Conservation (phyloP, 2,329 filamentous ascomycete genomes). For the Colletotrichum euphorbiae region DNA sequence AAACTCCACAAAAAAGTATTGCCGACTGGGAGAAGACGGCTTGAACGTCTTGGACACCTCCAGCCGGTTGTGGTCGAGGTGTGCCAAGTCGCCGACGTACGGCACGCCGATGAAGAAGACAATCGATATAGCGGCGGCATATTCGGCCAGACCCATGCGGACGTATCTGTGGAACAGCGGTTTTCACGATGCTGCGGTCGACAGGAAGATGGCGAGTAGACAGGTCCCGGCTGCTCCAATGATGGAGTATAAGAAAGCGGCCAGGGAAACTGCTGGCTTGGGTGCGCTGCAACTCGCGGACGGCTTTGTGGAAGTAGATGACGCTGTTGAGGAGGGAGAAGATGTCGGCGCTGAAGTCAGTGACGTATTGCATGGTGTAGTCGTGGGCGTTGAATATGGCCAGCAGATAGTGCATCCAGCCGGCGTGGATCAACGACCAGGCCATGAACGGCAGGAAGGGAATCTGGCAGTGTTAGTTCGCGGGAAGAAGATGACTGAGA, state of each 20-base stretch:
- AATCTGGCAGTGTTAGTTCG: constrained; percentile 51
- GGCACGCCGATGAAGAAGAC: constrained; percentile 74
- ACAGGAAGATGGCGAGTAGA: constrained; percentile 70
- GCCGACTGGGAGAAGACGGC: constrained; percentile 66
- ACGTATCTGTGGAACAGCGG: constrained; percentile 72
- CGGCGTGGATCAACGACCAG: constrained; percentile 73
- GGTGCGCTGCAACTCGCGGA: constrained; percentile 71
- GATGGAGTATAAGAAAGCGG: constrained; percentile 73
- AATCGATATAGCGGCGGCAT: constrained; percentile 75
- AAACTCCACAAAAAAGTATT: constrained; percentile 70
- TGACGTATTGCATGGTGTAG: constrained; percentile 78
- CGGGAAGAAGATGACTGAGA: not conserved
- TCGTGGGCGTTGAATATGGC: constrained; percentile 76
- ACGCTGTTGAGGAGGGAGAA: constrained; percentile 75
- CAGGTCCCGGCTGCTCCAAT: constrained; percentile 74
- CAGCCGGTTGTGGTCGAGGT: constrained; percentile 68
- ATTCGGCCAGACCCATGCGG: constrained; percentile 70
- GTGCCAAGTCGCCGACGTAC: constrained; percentile 68
- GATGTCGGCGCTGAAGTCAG: constrained; percentile 74
- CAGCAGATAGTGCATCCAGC: constrained; percentile 73
- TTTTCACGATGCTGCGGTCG: constrained; percentile 70
- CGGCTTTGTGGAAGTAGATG: constrained; percentile 76
- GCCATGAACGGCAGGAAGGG: constrained; percentile 76
- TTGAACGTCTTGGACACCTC: constrained; percentile 66
- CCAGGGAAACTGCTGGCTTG: constrained; percentile 66